These are phyloP conservation scores for Xylaria grammica DNA, from an alignment of 495 filamentous ascomycete species.

Conservation along the genomic window DNA sequence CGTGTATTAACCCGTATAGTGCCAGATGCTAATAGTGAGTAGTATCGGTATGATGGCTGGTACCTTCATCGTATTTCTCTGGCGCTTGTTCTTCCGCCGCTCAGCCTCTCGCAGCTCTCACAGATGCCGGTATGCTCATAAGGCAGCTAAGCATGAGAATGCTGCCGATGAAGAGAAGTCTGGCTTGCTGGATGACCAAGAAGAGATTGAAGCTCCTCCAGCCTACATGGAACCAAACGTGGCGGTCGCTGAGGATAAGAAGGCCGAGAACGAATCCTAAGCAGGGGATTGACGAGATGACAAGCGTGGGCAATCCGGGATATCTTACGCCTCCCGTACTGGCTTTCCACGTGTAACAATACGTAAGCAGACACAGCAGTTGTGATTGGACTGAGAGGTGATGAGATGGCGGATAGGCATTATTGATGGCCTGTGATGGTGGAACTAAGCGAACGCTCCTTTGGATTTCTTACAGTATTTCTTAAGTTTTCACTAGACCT, in stretches of 20 bases:
- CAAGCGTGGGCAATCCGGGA: neutral
- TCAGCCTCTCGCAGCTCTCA: constrained; percentile 32
- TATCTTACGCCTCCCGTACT: neutral
- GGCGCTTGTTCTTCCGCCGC: constrained; percentile 45
- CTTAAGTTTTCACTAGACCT: constrained; percentile 27
- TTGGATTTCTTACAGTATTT: constrained; percentile 24
- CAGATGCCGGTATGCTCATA: constrained; percentile 35
- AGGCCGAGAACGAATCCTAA: constrained; percentile 36
- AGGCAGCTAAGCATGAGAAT: constrained; percentile 35
- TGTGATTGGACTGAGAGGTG: constrained; percentile 22
- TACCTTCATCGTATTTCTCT: constrained; percentile 51
- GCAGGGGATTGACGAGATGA: constrained; percentile 15
- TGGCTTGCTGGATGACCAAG: constrained; percentile 48
- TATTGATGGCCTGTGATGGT: constrained; percentile 5
- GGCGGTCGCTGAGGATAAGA: constrained; percentile 33
- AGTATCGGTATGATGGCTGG: constrained; percentile 59
- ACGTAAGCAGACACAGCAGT: neutral
- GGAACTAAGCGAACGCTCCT: constrained; percentile 31
- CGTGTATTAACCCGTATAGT: neutral
- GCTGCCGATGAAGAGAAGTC: constrained; percentile 49
- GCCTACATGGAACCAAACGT: constrained; percentile 42
- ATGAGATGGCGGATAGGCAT: constrained; percentile 18
- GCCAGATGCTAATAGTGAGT: constrained; percentile 20
- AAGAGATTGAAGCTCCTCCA: constrained; percentile 40
- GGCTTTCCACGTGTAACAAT: constrained; percentile 9